These are phyloP conservation scores for Nakazawaea wickerhamii DNA, from an alignment of 805 yeast genomes.

Conservation along the genomic window DNA sequence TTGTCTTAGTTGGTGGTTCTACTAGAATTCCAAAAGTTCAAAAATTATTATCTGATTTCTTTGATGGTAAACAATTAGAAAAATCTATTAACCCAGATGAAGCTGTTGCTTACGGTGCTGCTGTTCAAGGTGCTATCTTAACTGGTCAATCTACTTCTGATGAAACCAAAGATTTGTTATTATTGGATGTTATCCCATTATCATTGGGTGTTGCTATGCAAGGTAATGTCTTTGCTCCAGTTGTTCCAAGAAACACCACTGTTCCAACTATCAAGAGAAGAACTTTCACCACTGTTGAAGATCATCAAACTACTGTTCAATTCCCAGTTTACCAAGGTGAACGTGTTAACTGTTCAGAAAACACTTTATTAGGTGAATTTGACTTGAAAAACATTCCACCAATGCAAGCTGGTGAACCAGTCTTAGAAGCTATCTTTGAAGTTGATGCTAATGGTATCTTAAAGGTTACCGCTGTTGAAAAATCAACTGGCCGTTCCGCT, in stretches of 20 bases:
- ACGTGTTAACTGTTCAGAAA: conserved; percentile 97
- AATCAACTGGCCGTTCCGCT: conserved; percentile 97
- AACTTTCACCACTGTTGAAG: conserved; percentile 98
- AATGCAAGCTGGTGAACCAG: conserved; percentile 98
- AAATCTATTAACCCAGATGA: conserved; percentile 98
- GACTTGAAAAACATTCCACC: conserved; percentile 98
- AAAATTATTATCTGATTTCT: conserved; percentile 89
- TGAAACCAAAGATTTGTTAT: conserved; percentile 91
- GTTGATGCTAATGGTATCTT: conserved; percentile 99
- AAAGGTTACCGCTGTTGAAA: conserved; percentile 98
- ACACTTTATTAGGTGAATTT: conserved; percentile 97
- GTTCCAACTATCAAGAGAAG: conserved; percentile 99
- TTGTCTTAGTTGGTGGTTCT: conserved; percentile 97
- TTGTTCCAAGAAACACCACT: conserved; percentile 98
- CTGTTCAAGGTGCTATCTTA: conserved; percentile 98
- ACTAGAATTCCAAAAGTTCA: conserved; percentile 99
- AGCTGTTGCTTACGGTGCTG: conserved; percentile 99
- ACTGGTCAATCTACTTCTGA: conserved; percentile 85
- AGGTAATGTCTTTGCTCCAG: conserved; percentile 98
- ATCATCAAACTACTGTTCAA: conserved; percentile 97
- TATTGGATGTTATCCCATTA: conserved; percentile 96
- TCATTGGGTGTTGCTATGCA: conserved; percentile 99
- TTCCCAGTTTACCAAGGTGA: conserved; percentile 99
- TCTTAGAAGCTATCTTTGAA: conserved; percentile 97
- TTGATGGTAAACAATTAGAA: conserved; percentile 94